A percentile compares a stretch with the other conserved stretches of the same genome.
Evolutionary conservation across 2,329 filamentous ascomycete species (phyloP).

Genomic region (Venturia carpophila): DNA sequence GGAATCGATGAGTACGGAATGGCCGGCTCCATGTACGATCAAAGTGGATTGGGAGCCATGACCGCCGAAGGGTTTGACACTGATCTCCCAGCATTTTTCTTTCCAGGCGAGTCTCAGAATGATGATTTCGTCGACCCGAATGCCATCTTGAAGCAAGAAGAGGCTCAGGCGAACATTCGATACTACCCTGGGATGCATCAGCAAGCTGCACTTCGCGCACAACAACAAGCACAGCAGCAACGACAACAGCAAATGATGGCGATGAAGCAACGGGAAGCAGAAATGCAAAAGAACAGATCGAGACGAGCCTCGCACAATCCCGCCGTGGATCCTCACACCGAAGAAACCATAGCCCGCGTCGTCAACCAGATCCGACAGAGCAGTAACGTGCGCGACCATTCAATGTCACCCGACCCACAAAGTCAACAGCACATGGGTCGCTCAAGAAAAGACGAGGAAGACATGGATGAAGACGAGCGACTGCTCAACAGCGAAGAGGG

Average conservation of each 20-base stretch:
- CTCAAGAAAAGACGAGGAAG: conserved; percentile 87
- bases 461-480: conserved; percentile 94
- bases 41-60: conserved; percentile 17
- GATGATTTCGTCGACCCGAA: conserved; percentile 66
- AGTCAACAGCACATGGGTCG: conserved; percentile 61
- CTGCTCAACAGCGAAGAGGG: conserved; percentile 93
- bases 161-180: conserved; percentile 52
- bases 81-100: conserved; percentile 47
- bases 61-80: conserved; percentile 13
- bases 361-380: conserved; percentile 83
- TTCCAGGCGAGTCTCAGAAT: conserved; percentile 37
- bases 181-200: conserved; percentile 93
- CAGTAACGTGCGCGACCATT: conserved; percentile 52
- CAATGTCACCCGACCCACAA: conserved; percentile 31
- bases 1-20: conserved; percentile 55
- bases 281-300: conserved; percentile 29
- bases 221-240: conserved; percentile 67
- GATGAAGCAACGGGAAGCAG: conserved; percentile 48
- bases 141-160: conserved; percentile 58
- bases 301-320: conserved; percentile 27
- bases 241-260: conserved; percentile 31
- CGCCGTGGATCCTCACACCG: conserved; percentile 42
- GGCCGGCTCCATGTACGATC: conserved; percentile 42
- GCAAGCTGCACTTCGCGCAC: conserved; percentile 59
- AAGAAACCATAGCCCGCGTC: conserved; percentile 90